Conservation (phyloP, 768 basidiomycete genomes). For the Hortiboletus flavorubellus region DNA sequence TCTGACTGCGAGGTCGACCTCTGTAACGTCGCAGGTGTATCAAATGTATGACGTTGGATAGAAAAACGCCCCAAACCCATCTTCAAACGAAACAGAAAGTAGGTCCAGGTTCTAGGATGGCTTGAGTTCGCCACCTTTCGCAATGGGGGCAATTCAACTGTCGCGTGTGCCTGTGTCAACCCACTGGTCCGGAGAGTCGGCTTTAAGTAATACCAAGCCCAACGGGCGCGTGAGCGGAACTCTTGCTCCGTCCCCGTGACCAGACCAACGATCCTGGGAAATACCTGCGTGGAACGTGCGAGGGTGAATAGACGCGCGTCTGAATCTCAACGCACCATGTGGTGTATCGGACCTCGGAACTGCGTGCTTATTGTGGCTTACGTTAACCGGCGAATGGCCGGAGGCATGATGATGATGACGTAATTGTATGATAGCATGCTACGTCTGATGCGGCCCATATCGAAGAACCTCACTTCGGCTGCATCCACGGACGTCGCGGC, state of each 20-base stretch:
- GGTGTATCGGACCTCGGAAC: not conserved
- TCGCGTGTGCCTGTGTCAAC: too few species aligned
- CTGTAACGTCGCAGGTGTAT: not conserved
- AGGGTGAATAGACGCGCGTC: too few species aligned
- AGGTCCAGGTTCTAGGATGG: too few species aligned
- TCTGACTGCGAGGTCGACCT: not conserved
- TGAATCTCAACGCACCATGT: not conserved
- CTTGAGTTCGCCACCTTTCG: too few species aligned
- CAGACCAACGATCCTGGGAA: not conserved
- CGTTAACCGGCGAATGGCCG: not conserved
- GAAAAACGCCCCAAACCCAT: too few species aligned
- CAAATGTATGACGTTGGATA: too few species aligned
- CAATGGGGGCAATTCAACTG: too few species aligned
- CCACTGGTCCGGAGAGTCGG: not conserved
- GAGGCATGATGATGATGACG: not conserved
- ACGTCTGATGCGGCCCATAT: not conserved
- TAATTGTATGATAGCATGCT: not conserved
- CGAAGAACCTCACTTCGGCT: not conserved
- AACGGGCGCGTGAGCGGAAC: not conserved
- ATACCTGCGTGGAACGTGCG: not conserved
- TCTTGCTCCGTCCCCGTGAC: not conserved
- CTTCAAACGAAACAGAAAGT: too few species aligned
- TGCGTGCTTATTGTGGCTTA: too few species aligned
- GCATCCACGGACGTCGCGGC: constrained; percentile 5
- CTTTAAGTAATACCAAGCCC: not conserved